These are phyloP conservation scores for Penicillium palitans DNA, from an alignment of 2,329 filamentous ascomycete species.

Conservation along the genomic window DNA sequence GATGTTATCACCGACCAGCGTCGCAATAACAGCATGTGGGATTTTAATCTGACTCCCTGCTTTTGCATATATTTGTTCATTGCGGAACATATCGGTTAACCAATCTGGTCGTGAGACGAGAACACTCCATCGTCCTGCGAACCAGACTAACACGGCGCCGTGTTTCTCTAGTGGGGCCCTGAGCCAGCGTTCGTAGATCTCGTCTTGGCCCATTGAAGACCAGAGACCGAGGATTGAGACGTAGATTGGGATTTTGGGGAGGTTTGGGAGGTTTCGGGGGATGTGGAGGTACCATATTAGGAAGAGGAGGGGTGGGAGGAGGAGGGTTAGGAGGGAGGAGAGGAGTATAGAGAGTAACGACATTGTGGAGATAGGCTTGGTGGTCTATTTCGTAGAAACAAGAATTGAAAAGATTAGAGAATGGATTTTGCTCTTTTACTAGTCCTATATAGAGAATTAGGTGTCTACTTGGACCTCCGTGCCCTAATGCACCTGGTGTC, in stretches of 20 bases:
- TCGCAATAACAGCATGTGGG: constrained; percentile 41
- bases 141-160: constrained; percentile 52
- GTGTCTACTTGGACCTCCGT: neutral
- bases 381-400: neutral
- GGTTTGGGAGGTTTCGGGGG: constrained; percentile 22
- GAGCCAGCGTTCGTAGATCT: constrained; percentile 29
- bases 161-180: constrained; percentile 28
- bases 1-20: constrained; percentile 44
- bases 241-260: constrained; percentile 28
- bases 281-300: constrained; percentile 28
- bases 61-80: constrained; percentile 37
- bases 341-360: neutral
- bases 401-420: neutral
- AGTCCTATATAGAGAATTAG: neutral
- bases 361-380: neutral
- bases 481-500: constrained; percentile 7
- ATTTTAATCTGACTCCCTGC: constrained; percentile 47
- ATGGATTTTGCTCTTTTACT: neutral
- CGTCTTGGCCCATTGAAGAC: constrained; percentile 29
- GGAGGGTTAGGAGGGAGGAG: neutral
- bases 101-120: constrained; percentile 49
- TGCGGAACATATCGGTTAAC: constrained; percentile 42
- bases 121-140: constrained; percentile 52
- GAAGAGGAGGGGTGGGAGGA: constrained; percentile 10
- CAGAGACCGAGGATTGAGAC: constrained; percentile 29